Base-by-base conservation (phyloP, 331 rosid species). In the Prunus yedoensis region DNA sequence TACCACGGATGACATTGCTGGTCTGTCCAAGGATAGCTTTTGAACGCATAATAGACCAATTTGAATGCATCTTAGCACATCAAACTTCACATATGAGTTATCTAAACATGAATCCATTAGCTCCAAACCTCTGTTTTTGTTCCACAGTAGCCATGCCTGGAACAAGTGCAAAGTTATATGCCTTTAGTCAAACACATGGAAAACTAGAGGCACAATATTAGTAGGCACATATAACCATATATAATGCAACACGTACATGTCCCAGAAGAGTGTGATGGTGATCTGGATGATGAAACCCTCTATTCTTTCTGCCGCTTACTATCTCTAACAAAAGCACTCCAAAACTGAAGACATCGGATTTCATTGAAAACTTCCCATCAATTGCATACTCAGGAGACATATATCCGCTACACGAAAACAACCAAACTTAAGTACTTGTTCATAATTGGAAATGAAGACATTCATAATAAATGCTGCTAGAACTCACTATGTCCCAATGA, bases 401-500 rank as follows among this genome's bases (percentile, higher is more conserved):
- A 11, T 85, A 85, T 0, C 84, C 78, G 41, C 84, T 81, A 46
- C 54, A 71, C 3, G 20, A 4, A 54, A 11, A 71, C 49, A 32
- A 58, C 12, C 43, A 18, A 58, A 61, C 30, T 17, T 17, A 15
- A 30, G 17, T 13, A 50, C 41, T 18, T 12, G 30, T 14, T 45
- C 17, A 45, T 27, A 3, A 28, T 21, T 47, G 60, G 71, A 49
- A 41, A 52, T 18, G 12, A 50, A 51, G 53, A 45, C n/a, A 53
- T 3, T 3, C 35, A 45, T 59, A 45, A 52, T 30, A 16, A 6
- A 38, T 28, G 4, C 6, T 43, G 16, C 9, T 18, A 4, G 13
- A 9, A 74, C 88, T 83, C 76, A 85, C 89, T 83, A 68, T 27
- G 92, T 85, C 47, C 92, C 88, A 0, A 72, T 79, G 27, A 88